A percentile compares a stretch with the other conserved stretches of the same genome.
These are phyloP conservation scores for Pisolithus sp. DNA, from an alignment of 768 basidiomycete genomes.

Conservation along the genomic window DNA sequence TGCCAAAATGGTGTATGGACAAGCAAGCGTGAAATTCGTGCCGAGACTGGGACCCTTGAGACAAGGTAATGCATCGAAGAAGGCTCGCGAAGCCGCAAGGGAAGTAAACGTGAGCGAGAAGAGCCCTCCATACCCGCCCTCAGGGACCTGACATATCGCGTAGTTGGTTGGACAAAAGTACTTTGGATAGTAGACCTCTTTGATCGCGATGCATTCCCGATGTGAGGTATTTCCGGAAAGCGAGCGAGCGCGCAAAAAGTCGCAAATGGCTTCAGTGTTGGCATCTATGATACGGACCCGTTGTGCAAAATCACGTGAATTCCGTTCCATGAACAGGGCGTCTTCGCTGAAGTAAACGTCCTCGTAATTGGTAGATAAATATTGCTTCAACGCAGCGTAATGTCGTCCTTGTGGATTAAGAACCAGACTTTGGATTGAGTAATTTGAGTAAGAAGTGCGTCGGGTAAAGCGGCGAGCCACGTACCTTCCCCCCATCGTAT, in stretches of 20 bases:
- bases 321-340: slow-evolving; percentile 95
- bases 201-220: slow-evolving; percentile 43
- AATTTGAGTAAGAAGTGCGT: background rate
- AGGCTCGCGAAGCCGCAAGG: slow-evolving; percentile 58
- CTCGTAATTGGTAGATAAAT: slow-evolving; percentile 59
- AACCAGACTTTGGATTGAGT: slow-evolving; percentile 59
- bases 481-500: slow-evolving; percentile 97
- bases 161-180: slow-evolving; percentile 71
- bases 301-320: slow-evolving; percentile 84
- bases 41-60: slow-evolving; percentile 89
- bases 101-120: slow-evolving; percentile 85
- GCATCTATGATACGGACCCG: slow-evolving; percentile 73
- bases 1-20: slow-evolving; percentile 88
- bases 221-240: slow-evolving; percentile 29
- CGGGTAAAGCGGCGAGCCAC: slow-evolving; percentile 15
- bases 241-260: slow-evolving; percentile 62
- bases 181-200: slow-evolving; percentile 87
- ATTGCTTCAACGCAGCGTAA: slow-evolving; percentile 58
- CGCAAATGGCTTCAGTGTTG: slow-evolving; percentile 80
- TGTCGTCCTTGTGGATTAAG: slow-evolving; percentile 74
- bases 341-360: slow-evolving; percentile 89
- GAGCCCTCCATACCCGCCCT: slow-evolving; percentile 71
- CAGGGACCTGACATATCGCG: slow-evolving; percentile 53
- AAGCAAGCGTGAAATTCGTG: slow-evolving; percentile 94
- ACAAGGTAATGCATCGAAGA: slow-evolving; percentile 79